Evolutionary conservation across 2,329 filamentous ascomycete species (phyloP).

Genomic region (Diaporthe humulicola): DNA sequence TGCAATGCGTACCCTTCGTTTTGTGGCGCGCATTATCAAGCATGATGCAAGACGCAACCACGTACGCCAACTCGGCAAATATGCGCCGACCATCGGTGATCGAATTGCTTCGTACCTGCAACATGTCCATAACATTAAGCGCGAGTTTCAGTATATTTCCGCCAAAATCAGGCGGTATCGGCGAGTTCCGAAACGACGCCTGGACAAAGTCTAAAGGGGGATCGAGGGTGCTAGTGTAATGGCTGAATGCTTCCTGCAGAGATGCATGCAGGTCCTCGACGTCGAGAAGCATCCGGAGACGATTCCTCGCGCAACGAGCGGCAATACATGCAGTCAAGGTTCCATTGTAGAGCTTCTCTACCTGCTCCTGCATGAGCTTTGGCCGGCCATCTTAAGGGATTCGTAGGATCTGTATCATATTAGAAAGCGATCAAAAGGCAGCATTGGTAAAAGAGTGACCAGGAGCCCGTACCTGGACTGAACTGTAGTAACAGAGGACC

Average conservation of each 20-base stretch:
- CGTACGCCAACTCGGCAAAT: too few relatives aligned
- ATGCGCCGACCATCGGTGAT: slow-evolving; percentile 49
- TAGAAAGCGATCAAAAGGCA: too few relatives aligned
- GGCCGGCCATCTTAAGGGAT: slow-evolving; percentile 56
- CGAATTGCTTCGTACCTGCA: background rate
- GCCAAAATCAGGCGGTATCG: slow-evolving; percentile 61
- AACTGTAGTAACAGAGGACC: too few relatives aligned
- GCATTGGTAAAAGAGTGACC: too few relatives aligned
- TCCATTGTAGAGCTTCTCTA: slow-evolving; percentile 55
- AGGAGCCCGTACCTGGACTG: too few relatives aligned
- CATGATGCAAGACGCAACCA: too few relatives aligned
- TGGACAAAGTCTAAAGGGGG: slow-evolving; percentile 65
- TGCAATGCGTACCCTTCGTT: too few relatives aligned
- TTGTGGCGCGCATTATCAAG: too few relatives aligned
- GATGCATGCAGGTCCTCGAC: slow-evolving; percentile 61
- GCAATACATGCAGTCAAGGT: slow-evolving; percentile 53
- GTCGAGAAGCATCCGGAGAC: slow-evolving; percentile 59
- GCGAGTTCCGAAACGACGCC: slow-evolving; percentile 57
- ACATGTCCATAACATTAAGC: slow-evolving; percentile 31
- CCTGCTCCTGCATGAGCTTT: slow-evolving; percentile 60
- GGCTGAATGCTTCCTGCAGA: slow-evolving; percentile 63
- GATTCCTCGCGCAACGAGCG: slow-evolving; percentile 52
- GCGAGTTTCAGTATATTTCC: slow-evolving; percentile 64
- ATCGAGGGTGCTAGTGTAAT: slow-evolving; percentile 59
- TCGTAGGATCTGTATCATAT: too few relatives aligned